These are phyloP conservation scores for Sistotremastrum suecicum DNA, from an alignment of 768 basidiomycete species.

Conservation along the genomic window DNA sequence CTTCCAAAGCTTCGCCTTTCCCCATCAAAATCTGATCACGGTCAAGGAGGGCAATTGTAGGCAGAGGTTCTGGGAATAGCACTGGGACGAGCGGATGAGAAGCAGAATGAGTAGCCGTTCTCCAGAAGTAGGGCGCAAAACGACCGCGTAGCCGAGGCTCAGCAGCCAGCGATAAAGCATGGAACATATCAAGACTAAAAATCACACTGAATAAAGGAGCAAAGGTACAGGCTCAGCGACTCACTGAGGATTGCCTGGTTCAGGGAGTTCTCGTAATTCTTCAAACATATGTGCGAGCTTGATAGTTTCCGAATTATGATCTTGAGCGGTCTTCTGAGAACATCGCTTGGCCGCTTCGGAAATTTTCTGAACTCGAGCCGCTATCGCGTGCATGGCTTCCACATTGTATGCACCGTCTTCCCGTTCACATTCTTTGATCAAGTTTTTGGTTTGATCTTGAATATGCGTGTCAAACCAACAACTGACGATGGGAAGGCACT, in stretches of 20 bases:
- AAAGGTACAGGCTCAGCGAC: too few relatives aligned
- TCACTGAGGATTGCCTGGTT: too few relatives aligned
- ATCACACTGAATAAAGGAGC: constrained; percentile 4
- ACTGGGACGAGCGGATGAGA: constrained; percentile 46
- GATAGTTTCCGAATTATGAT: too few relatives aligned
- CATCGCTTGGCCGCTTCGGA: too few relatives aligned
- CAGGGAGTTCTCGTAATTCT: too few relatives aligned
- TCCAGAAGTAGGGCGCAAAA: constrained; percentile 71
- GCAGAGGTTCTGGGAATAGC: constrained; percentile 63
- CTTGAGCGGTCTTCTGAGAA: too few relatives aligned
- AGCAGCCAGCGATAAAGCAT: constrained; percentile 59
- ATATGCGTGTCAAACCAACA: too few relatives aligned
- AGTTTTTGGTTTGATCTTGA: too few relatives aligned
- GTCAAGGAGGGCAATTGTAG: constrained; percentile 53
- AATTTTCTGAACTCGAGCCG: constrained; percentile 10
- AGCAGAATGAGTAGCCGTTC: constrained; percentile 24
- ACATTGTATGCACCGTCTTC: constrained; percentile 31
- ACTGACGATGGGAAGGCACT: too few relatives aligned
- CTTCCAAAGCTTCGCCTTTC: constrained; percentile 46
- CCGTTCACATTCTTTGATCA: constrained; percentile 13
- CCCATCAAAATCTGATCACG: constrained; percentile 48
- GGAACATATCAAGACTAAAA: constrained; percentile 42
- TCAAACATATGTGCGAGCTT: too few relatives aligned
- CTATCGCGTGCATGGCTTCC: constrained; percentile 25
- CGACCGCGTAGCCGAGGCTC: constrained; percentile 62